Percentiles rank a stretch among this genome's conserved stretches.
Conservation (phyloP, 768 basidiomycete species). For the Amylocystis lapponica region DNA sequence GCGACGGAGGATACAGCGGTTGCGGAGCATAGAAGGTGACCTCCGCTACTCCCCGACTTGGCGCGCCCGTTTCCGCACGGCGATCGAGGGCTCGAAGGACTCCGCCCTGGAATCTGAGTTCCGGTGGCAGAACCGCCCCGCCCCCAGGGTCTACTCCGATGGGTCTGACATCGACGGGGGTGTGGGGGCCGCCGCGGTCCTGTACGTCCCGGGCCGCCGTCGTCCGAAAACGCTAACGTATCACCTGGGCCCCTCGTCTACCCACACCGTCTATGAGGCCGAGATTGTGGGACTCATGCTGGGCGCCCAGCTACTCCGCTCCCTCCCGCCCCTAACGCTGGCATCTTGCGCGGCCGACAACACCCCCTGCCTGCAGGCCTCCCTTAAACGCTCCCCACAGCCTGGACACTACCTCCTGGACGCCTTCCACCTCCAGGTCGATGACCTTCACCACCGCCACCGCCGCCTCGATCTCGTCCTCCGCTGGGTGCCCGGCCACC, state of each 20-base stretch:
- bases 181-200: conserved; percentile 27
- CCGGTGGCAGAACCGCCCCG: background rate
- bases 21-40: no score
- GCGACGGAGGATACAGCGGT: no score
- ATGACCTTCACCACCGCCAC: background rate
- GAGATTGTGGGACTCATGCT: conserved; percentile 26
- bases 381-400: background rate
- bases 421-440: background rate
- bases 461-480: conserved; percentile 1
- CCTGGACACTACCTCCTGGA: conserved; percentile 8
- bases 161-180: conserved; percentile 22
- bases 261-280: conserved; percentile 27
- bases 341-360: conserved; percentile 9
- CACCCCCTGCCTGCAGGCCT: conserved; percentile 2
- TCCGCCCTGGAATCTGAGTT: conserved; percentile 5
- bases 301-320: conserved; percentile 18
- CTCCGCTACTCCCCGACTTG: no score
- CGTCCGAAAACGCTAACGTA: conserved; percentile 2
- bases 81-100: no score
- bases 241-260: conserved; percentile 14
- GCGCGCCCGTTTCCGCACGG: no score
- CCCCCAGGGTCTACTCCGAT: conserved; percentile 22
- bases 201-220: no score
- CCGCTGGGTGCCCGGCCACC: conserved; percentile 11
- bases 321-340: background rate